Evolutionary conservation across 2,329 filamentous ascomycete genomes (phyloP).

Genomic region (Trichoderma atroviride): DNA sequence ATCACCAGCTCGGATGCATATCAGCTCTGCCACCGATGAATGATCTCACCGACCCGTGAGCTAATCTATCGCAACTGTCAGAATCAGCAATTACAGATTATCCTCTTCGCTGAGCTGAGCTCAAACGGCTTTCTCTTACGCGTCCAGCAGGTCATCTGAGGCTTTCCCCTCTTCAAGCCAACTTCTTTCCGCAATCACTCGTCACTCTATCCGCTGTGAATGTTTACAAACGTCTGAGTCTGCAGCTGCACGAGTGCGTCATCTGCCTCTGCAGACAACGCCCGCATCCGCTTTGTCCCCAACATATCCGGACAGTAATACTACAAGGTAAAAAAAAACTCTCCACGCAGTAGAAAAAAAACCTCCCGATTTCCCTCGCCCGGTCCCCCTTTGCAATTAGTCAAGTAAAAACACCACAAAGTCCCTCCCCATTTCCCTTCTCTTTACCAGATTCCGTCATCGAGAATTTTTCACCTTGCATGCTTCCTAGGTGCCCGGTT

Average conservation of each 20-base stretch:
- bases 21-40: not conserved
- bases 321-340: not conserved
- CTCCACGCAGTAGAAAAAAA: not conserved
- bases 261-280: not conserved
- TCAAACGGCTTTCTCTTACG: not conserved
- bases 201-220: not conserved
- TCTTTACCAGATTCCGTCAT: not conserved
- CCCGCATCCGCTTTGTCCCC: not conserved
- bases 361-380: not conserved
- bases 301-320: not conserved
- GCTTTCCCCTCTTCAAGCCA: not conserved
- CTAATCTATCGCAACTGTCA: not conserved
- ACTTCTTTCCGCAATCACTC: not conserved
- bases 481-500: not conserved
- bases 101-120: not conserved
- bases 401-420: not conserved
- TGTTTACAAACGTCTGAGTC: not conserved
- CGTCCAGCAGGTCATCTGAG: not conserved
- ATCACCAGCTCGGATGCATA: not conserved
- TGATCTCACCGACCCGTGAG: not conserved
- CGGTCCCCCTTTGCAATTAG: not conserved
- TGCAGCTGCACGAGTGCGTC: slow-evolving; percentile 2
- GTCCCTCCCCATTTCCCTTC: not conserved
- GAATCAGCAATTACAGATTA: not conserved
- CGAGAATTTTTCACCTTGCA: slow-evolving; percentile 5